These are phyloP conservation scores for Lasiodiplodia sp. DNA, from an alignment of 2,329 filamentous ascomycete species.

Conservation along the genomic window DNA sequence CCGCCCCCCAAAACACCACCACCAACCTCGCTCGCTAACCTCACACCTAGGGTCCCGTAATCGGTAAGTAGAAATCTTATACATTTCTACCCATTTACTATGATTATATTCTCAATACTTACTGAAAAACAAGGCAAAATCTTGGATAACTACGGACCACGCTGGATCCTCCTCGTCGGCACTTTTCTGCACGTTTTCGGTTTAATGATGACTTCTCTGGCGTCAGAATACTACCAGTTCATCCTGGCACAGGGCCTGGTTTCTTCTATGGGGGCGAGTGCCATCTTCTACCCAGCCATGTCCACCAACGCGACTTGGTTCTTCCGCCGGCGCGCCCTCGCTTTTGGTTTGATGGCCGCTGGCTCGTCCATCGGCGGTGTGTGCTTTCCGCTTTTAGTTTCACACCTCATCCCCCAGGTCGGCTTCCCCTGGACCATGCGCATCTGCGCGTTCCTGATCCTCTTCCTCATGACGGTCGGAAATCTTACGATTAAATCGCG, in stretches of 20 bases:
- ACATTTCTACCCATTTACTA: too few relatives aligned
- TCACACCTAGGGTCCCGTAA: conserved; percentile 59
- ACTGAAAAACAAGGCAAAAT: too few relatives aligned
- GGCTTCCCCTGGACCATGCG: conserved; percentile 67
- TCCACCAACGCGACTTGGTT: conserved; percentile 57
- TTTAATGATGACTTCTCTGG: conserved; percentile 69
- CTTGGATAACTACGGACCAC: conserved; percentile 70
- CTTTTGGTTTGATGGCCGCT: conserved; percentile 53
- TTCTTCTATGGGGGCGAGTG: conserved; percentile 58
- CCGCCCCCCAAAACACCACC: background rate
- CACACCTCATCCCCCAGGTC: conserved; percentile 59
- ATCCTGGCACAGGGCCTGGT: conserved; percentile 63
- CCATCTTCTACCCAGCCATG: conserved; percentile 59
- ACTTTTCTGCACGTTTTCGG: conserved; percentile 66
- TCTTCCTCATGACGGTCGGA: conserved; percentile 62
- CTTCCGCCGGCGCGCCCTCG: conserved; percentile 56
- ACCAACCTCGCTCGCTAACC: background rate
- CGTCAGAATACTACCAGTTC: conserved; percentile 62
- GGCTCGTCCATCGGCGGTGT: conserved; percentile 63
- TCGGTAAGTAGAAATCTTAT: conserved; percentile 56
- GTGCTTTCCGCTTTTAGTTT: conserved; percentile 68
- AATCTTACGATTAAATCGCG: conserved; percentile 59
- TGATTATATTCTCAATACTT: conserved; percentile 47
- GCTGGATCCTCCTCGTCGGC: conserved; percentile 61
- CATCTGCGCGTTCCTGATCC: conserved; percentile 65